Base-by-base conservation (phyloP, 345 rosid species). In the Barbarea vulgaris region DNA sequence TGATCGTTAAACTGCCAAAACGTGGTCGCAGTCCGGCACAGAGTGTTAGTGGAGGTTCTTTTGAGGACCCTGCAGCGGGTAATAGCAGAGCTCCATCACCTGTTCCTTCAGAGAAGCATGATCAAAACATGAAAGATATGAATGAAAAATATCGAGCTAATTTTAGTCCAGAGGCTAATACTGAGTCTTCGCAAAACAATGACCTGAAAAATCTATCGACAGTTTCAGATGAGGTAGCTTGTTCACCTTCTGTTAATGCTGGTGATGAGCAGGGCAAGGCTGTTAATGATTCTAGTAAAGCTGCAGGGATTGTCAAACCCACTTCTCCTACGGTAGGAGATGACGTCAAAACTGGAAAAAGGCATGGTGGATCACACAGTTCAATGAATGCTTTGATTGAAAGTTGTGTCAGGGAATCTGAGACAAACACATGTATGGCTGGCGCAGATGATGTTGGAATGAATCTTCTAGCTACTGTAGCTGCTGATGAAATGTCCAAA, bases 381-480 rank as follows among this genome's bases (percentile, higher is more conserved):
- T 85, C 95, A 37, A 91, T 94, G 70, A 84, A 90, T 87, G 97
- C 97, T 42, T 73, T 95, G 76, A 80, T 90, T 73, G 99, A 95
- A 77, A 95, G 97, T 69, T 93, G 98, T 81, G 94, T 74, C 1
- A 88, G 90, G 80, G 78, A 76, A 58, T 85, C 95, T 1, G 93
- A 90, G 77, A 83, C 87, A 21, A 84, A 65, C 83, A 83, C 77
- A 9, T 77, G 81, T 30, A 31, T 78, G 53, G 80, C 94, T 9
- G 79, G 77, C 73, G 86, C 83, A 6, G 99, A 95, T 84, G 96
- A 92, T 80, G 85, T 84, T 67, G 99, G 98, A 65, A 95, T 95
- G 96, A 93, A 92, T 81, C 83, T 95, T 71, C 91, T 95, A 67
- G 99, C 99, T 48, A 92, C 83, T 79, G 98, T 95, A 59, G 99